Evolutionary conservation across 192 early-diverging fungal species (phyloP), one percentile per base, ranked within the genome.

Genomic region (Coemansia asiatica): DNA sequence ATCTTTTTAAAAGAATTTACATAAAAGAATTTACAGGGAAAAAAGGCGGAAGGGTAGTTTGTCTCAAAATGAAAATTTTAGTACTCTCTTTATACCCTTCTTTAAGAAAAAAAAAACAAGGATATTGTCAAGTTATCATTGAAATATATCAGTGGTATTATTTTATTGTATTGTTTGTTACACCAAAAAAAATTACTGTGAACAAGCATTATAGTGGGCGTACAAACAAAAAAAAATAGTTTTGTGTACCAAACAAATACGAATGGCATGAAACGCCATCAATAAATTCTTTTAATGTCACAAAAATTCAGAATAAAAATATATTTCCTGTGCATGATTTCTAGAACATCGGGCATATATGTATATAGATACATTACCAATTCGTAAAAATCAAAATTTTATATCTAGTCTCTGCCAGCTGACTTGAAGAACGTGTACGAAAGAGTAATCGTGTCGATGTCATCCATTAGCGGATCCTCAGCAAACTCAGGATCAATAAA

Each of bases 401-500:
- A n/a, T 44, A 13, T 44, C 19, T 61, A 40, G 4, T 44, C 58
- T 44, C 74, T 61, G 25, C 74, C 74, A 2, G 70, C 63, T 0
- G 79, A 66, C 71, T 95, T 94, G 82, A 98, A 98, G 77, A 98
- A 95, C 0, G 95, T 96, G 67, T 98, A 98, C 35, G 92, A 90
- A 44, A 98, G 76, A 2, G 93, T 96, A 49, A 99, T 91, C 6
- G 92, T 90, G 60, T 89, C 86, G 9, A 99, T 93, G 61, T 97
- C 94, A 67, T 92, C 91, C 93, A 95, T 97, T 63, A 90, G 85
- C 25, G 95, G 95, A 82, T 99, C 97, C 36, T 89, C 83, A 18
- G 88, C 86, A 85, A 99, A 94, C 74, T 94, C 97, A 0, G 97
- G 97, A 63, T 99, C 97, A 60, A 99, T 92, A 69, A 94, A 99